Conservation (phyloP, 371 early-diverging fungal genomes). For the Mortierella sp. region DNA sequence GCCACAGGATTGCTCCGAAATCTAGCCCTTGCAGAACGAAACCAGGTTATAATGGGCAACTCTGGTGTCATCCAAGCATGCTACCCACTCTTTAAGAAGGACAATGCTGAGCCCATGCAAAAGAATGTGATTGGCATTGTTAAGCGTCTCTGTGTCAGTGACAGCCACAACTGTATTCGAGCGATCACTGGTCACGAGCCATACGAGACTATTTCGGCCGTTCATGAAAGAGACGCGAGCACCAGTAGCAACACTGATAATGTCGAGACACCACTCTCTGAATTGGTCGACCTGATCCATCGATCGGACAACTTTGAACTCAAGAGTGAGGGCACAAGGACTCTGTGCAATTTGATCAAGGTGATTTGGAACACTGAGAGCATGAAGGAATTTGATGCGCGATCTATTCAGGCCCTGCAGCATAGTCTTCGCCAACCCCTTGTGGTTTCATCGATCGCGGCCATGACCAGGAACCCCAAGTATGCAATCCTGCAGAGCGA, state of each 20-base stretch:
- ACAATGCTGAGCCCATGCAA: conserved; percentile 70
- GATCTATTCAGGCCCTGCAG: conserved; percentile 49
- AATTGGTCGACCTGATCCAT: conserved; percentile 57
- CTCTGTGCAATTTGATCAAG: conserved; percentile 69
- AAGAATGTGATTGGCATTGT: conserved; percentile 68
- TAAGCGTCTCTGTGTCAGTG: conserved; percentile 63
- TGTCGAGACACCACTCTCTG: conserved; percentile 50
- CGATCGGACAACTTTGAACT: conserved; percentile 68
- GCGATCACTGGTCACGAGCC: conserved; percentile 48
- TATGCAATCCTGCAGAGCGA: conserved; percentile 71
- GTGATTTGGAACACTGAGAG: conserved; percentile 40
- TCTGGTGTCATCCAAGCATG: conserved; percentile 59
- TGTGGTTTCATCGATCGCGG: conserved; percentile 59
- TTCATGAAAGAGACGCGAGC: conserved; percentile 18
- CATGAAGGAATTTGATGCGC: conserved; percentile 38
- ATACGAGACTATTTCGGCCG: conserved; percentile 40
- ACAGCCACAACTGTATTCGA: conserved; percentile 51
- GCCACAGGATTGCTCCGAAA: conserved; percentile 70
- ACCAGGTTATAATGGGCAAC: conserved; percentile 62
- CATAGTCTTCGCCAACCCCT: conserved; percentile 52
- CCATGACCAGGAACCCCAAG: conserved; percentile 63
- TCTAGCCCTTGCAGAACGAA: conserved; percentile 66
- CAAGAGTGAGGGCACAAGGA: conserved; percentile 71
- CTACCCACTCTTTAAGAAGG: conserved; percentile 63
- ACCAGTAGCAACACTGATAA: no score